Base-by-base conservation (phyloP, 441 rosid genomes). In the Pelargonium fulgidum region DNA sequence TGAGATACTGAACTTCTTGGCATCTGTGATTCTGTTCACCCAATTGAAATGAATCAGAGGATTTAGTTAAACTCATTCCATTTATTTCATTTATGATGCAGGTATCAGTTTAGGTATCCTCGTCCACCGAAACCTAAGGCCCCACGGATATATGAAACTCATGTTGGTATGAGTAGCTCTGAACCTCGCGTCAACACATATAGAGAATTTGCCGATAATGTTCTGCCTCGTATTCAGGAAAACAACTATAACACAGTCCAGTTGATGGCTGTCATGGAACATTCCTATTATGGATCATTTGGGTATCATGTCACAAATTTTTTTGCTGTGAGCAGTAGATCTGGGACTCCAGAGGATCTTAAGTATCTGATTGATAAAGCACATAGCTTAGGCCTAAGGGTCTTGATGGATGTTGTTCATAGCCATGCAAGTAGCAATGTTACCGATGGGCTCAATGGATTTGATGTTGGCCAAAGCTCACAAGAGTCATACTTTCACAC, bases 181-280 rank as follows among this genome's bases (percentile, higher is more conserved):
- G 92, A 90, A 85, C 89, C 89, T 42, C 75, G 80, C 10, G 58
- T 88, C 68, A 90, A 80, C 75, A 78, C 96, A 56, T 88, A 88
- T 76, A 82, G 87, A 77, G 93, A 88, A 71, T 90, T 90, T 76
- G 93, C 96, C 5, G 93, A 90, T 76, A 70, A 84, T 70, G 87
- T 90, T 79, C 77, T 90, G 79, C 93, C 96, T 59, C 93, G 86
- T 50, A 86, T 90, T 75, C 65, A 48, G 68, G 92, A 85, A 73
- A 90, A 85, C 72, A 88, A 88, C 77, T 87, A 90, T 75, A 90
- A 86, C 63, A 86, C 89, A 6, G 80, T 90, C 69, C 93, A 90
- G 75, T 71, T 90, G 75, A 90, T 90, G 96, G 93, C 96, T 7
- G 85, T 90, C 64, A 84, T 86, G 86, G 96, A 90, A 79, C 96